Conservation (phyloP, 2,329 filamentous ascomycete species). For the Cladosporium sp. region DNA sequence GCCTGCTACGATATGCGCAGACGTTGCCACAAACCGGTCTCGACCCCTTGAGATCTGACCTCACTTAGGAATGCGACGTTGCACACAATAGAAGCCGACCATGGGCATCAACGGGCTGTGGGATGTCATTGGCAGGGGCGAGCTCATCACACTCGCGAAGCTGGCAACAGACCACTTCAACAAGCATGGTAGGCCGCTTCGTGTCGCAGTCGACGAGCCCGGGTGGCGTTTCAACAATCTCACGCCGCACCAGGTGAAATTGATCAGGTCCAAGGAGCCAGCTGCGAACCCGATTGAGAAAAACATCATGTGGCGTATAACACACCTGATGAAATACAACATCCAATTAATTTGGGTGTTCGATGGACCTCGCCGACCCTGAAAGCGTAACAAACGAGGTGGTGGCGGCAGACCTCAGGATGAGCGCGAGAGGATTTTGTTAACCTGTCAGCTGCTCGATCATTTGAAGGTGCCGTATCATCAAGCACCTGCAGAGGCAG, state of each 20-base stretch:
- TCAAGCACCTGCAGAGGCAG: slow-evolving; percentile 45
- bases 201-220: slow-evolving; percentile 42
- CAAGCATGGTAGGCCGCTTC: slow-evolving; percentile 32
- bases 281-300: slow-evolving; percentile 42
- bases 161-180: slow-evolving; percentile 36
- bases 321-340: slow-evolving; percentile 45
- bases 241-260: slow-evolving; percentile 29
- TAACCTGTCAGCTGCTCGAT: slow-evolving; percentile 36
- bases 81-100: neutral
- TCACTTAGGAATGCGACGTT: too few relatives aligned
- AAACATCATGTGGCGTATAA: slow-evolving; percentile 38
- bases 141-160: slow-evolving; percentile 32
- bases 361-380: slow-evolving; percentile 46
- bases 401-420: slow-evolving; percentile 25
- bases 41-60: too few relatives aligned
- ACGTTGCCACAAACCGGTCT: too few relatives aligned
- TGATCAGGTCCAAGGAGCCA: slow-evolving; percentile 33
- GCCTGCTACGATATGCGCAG: too few relatives aligned
- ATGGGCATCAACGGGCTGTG: slow-evolving; percentile 26
- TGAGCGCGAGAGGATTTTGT: slow-evolving; percentile 29
- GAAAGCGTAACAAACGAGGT: slow-evolving; percentile 32
- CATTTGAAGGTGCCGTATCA: slow-evolving; percentile 41
- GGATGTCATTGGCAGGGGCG: slow-evolving; percentile 36
- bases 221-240: slow-evolving; percentile 44
- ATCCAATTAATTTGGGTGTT: slow-evolving; percentile 54